phyloP scores from a whole-genome alignment of 148 eudicot genomes.

The Rheum nobile region DNA sequence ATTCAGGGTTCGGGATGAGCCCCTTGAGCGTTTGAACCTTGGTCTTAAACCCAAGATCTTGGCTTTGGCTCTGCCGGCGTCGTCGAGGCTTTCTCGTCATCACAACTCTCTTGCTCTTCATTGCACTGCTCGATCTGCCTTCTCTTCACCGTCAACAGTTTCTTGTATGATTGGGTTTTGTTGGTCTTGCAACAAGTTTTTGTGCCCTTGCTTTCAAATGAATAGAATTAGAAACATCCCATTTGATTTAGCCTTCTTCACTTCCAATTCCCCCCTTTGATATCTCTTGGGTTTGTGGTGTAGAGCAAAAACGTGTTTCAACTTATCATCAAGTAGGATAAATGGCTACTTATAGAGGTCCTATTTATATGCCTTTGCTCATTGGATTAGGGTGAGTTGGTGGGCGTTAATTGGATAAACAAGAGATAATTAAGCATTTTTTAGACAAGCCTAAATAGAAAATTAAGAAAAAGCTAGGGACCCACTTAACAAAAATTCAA shows the following conservation, averaged over 20 bases:
- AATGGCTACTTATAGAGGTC: not conserved
- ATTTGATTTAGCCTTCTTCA: not conserved
- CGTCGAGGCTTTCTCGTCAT: conserved; percentile 24
- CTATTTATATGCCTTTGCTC: conserved; percentile 11
- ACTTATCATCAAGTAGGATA: too few relatives aligned
- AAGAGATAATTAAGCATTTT: conserved; percentile 11
- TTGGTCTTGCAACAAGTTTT: not conserved
- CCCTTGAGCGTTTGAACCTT: conserved; percentile 43
- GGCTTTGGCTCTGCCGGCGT: conserved; percentile 2
- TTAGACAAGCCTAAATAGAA: conserved; percentile 1
- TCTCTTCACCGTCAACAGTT: conserved; percentile 4
- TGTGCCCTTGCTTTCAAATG: not conserved
- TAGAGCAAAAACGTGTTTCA: not conserved
- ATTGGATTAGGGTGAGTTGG: conserved; percentile 17
- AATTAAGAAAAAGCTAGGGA: not conserved
- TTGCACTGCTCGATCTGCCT: too few relatives aligned
- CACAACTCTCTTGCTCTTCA: conserved; percentile 15
- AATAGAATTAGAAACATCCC: not conserved
- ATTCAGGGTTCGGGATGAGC: conserved; percentile 29
- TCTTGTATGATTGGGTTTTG: conserved; percentile 11
- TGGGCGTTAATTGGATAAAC: conserved; percentile 21
- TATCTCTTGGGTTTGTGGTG: not conserved
- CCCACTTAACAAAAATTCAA: not conserved
- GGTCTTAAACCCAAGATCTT: conserved; percentile 12
- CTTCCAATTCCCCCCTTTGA: not conserved